phyloP scores from a whole-genome alignment of 1,284 basidiomycete species.

The Hymenochaete sp. region DNA sequence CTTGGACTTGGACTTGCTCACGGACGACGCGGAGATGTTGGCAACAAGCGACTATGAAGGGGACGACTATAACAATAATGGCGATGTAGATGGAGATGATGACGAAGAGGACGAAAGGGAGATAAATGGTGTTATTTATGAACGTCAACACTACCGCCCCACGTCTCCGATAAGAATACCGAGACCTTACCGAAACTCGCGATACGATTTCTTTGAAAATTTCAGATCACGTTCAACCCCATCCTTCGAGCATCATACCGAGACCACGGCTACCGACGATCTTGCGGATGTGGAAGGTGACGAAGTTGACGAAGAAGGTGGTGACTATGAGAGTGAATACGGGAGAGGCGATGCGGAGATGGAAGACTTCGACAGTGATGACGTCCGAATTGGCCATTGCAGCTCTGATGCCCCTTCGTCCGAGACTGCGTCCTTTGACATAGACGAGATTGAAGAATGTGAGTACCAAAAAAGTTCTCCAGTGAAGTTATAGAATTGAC shows the following conservation, averaged over 20 bases:
- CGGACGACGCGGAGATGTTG: conserved; percentile 22
- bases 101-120: conserved; percentile 23
- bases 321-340: conserved; percentile 29
- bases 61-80: conserved; percentile 27
- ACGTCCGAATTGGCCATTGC: conserved; percentile 14
- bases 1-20: conserved; percentile 21
- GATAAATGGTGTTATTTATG: neutral
- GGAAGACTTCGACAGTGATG: conserved; percentile 1
- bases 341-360: conserved; percentile 20
- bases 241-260: no score
- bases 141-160: neutral
- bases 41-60: conserved; percentile 37
- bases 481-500: no score
- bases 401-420: conserved; percentile 18
- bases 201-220: no score
- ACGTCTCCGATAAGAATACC: neutral
- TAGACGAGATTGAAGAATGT: neutral
- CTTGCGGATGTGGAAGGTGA: conserved; percentile 27
- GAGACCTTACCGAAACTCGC: no score
- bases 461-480: neutral
- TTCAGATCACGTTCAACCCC: no score
- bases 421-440: conserved; percentile 5
- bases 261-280: no score
- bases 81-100: conserved; percentile 30
- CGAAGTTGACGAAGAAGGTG: conserved; percentile 28